Percentiles rank a stretch among this genome's conserved stretches.
phyloP scores from a whole-genome alignment of 2,329 filamentous ascomycete species.

The Orbilia quercus region DNA sequence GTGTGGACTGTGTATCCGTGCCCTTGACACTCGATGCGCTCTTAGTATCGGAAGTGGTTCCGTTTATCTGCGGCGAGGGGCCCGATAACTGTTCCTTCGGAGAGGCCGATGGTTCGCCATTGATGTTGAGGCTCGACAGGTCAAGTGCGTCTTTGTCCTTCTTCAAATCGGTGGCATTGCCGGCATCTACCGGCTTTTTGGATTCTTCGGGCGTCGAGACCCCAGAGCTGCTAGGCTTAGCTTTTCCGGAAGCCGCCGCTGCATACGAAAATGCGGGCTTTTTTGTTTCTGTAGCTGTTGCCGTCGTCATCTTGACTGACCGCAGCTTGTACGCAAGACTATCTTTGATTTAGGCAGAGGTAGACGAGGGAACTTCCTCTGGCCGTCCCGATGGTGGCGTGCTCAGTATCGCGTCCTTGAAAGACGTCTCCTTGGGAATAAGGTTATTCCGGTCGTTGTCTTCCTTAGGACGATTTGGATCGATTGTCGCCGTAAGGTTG shows the following conservation, averaged over 20 bases:
- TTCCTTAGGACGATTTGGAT: constrained; percentile 31
- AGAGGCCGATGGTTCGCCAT: constrained; percentile 28
- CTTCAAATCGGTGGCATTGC: constrained; percentile 62
- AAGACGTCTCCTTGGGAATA: constrained; percentile 40
- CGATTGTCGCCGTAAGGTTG: constrained; percentile 14
- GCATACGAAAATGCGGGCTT: constrained; percentile 60
- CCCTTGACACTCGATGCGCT: constrained; percentile 33
- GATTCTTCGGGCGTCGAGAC: constrained; percentile 42
- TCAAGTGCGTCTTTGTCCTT: constrained; percentile 62
- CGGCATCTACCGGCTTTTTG: constrained; percentile 53
- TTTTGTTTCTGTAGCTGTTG: constrained; percentile 57
- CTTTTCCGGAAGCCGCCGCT: constrained; percentile 60
- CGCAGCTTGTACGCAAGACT: constrained; percentile 48
- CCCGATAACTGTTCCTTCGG: constrained; percentile 31
- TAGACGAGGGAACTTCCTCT: constrained; percentile 53
- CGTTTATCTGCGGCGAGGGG: constrained; percentile 29
- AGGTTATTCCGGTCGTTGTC: constrained; percentile 42
- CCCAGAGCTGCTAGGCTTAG: constrained; percentile 37
- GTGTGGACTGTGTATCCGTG: constrained; percentile 33
- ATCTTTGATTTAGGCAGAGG: constrained; percentile 53
- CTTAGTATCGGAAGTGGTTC: constrained; percentile 32
- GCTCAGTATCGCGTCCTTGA: constrained; percentile 51
- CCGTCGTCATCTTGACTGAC: constrained; percentile 56
- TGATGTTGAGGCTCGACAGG: constrained; percentile 43
- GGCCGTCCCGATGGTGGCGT: constrained; percentile 51